A percentile compares a stretch with the other conserved stretches of the same genome.
Conservation (phyloP, 2,329 filamentous ascomycete genomes). For the Alternaria triticina region DNA sequence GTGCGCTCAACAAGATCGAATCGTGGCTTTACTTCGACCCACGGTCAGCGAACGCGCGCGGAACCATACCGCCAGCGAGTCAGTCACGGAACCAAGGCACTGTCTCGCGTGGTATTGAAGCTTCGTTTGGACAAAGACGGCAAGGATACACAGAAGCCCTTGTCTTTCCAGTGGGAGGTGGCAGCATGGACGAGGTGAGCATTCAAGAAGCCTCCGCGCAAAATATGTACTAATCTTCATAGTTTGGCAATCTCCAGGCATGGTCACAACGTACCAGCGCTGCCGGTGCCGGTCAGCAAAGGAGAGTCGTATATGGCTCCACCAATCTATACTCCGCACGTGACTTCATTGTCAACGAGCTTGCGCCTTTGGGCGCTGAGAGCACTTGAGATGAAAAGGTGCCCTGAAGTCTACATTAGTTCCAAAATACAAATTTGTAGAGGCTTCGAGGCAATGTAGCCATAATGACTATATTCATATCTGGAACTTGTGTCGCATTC, state of each 20-base stretch:
- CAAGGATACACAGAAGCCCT: conserved; percentile 90
- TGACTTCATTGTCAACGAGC: conserved; percentile 65
- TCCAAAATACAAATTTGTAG: background rate
- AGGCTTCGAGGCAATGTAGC: background rate
- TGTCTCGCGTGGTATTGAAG: conserved; percentile 68
- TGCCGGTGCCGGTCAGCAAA: conserved; percentile 64
- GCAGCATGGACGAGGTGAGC: conserved; percentile 97
- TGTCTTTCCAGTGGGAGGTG: conserved; percentile 90
- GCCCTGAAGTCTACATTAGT: background rate
- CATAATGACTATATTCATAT: background rate
- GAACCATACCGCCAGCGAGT: conserved; percentile 85
- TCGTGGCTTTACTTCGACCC: conserved; percentile 98
- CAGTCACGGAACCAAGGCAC: conserved; percentile 51
- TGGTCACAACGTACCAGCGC: conserved; percentile 83
- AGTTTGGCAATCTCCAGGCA: conserved; percentile 78
- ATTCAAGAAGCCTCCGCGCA: too few species aligned
- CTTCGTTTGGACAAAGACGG: conserved; percentile 87
- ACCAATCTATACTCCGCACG: conserved; percentile 74
- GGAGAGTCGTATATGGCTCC: conserved; percentile 91
- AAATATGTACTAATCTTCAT: background rate
- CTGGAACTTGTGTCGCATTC: background rate
- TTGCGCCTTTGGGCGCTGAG: conserved; percentile 64
- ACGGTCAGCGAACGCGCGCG: conserved; percentile 87
- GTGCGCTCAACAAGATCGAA: conserved; percentile 94
- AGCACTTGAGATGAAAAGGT: conserved; percentile 26